Evolutionary conservation across 495 filamentous ascomycete species (phyloP), one percentile per base, ranked within the genome.

Genomic region (Aspergillus affinis): DNA sequence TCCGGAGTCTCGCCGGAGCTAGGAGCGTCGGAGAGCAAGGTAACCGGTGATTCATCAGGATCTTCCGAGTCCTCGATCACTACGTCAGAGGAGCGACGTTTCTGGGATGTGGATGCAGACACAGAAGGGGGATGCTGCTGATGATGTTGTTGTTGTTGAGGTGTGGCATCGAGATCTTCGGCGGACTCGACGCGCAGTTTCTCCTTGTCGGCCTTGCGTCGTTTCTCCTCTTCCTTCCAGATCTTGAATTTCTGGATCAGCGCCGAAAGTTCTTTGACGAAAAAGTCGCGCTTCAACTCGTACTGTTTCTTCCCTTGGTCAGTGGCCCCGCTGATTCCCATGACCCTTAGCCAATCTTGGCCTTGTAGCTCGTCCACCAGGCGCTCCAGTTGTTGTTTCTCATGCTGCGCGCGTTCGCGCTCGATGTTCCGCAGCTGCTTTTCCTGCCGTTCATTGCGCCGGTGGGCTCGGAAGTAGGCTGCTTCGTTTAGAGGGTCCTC

Each of bases 371-470:
- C 91, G 50, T 94, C 91, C 44, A 97, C 82, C 44, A 97, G 78
- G 8, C 92, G 83, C 55, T 94, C 90, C 44, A 97, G 83, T 64
- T 93, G 88, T 54, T 91, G 86, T 63, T 92, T 90, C 68, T 98
- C 92, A 79, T 97, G 92, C 74, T 93, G 90, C 3, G 93, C 91
- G 1, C 89, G 85, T 61, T 94, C 92, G 67, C 89, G 91, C 69
- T 98, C 95, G 45, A 93, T 89, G 68, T 98, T 98, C 32, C 94
- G 88, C 19, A 96, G 86, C 29, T 92, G 89, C 65, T 93, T 96
- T 74, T 99, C 94, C 65, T 89, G 82, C n/a, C 92, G 81, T 66
- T 95, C 91, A 54, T 90, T 86, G 59, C 88, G 87, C 44, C 86
- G 83, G 69, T 97, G 92, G 0, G 87, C 78, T 2, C 82, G 80